Conservation (phyloP, 1,284 basidiomycete species). For the Filobasidium uniguttulatum region DNA sequence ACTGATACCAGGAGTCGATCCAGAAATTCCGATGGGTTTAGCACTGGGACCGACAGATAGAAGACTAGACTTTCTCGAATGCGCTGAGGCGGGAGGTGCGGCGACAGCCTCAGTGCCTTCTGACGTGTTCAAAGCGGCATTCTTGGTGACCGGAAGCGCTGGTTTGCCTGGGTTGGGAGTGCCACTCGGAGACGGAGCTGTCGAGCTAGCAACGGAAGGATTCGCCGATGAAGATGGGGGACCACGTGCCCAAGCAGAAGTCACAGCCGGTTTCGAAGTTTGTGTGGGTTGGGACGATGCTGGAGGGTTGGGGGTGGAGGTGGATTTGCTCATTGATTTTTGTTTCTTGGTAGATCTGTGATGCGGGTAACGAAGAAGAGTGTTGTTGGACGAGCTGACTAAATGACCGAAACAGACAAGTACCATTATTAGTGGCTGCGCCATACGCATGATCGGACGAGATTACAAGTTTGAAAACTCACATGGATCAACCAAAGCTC, state of each 20-base stretch:
- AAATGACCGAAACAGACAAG: no score
- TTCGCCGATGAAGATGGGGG: slow-evolving; percentile 5
- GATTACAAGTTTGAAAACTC: no score
- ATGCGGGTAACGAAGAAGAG: no score
- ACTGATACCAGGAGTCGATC: slow-evolving; percentile 41
- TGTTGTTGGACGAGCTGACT: no score
- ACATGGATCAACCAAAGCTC: no score
- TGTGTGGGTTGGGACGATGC: slow-evolving; percentile 1
- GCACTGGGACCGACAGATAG: background rate
- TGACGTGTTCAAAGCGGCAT: background rate
- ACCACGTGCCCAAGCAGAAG: slow-evolving; percentile 9
- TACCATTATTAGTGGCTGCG: no score
- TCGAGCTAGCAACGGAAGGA: slow-evolving; percentile 3
- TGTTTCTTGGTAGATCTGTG: no score
- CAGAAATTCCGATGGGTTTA: slow-evolving; percentile 7
- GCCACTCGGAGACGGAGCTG: slow-evolving; percentile 1
- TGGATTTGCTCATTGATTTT: slow-evolving; percentile 14
- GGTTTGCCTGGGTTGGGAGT: slow-evolving; percentile 5
- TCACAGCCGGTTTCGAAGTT: slow-evolving; percentile 1
- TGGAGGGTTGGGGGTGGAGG: slow-evolving; percentile 4
- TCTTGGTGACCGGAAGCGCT: background rate
- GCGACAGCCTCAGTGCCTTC: background rate
- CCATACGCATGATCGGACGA: no score
- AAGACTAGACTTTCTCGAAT: background rate
- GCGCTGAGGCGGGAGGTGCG: background rate